phyloP scores from a whole-genome alignment of 2,329 filamentous ascomycete species.

The Ambrosiella xylebori region DNA sequence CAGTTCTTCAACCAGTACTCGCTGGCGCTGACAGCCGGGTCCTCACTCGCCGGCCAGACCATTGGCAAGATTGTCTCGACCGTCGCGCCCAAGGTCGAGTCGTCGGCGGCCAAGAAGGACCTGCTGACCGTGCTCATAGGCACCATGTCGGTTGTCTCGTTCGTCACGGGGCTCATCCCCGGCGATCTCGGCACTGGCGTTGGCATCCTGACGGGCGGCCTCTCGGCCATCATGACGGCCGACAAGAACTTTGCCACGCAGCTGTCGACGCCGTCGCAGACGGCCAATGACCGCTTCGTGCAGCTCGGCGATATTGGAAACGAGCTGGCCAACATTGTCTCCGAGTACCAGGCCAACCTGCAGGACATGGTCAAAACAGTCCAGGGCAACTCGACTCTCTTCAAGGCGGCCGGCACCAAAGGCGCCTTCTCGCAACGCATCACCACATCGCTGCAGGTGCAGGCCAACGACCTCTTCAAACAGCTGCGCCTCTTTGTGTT shows the following conservation, averaged over 20 bases:
- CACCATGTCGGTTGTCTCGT: constrained; percentile 13
- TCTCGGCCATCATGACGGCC: constrained; percentile 9
- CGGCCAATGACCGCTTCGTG: constrained; percentile 16
- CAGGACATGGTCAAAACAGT: constrained; percentile 14
- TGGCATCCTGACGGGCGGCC: constrained; percentile 14
- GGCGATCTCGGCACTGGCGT: constrained; percentile 14
- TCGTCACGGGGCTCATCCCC: constrained; percentile 15
- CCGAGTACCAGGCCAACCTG: constrained; percentile 17
- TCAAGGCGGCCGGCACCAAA: constrained; percentile 14
- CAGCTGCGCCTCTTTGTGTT: constrained; percentile 16
- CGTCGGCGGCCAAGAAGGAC: constrained; percentile 10
- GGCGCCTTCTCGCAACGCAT: constrained; percentile 17
- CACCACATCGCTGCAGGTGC: constrained; percentile 16
- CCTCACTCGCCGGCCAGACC: constrained; percentile 16
- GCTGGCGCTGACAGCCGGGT: constrained; percentile 16
- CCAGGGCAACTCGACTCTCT: constrained; percentile 15
- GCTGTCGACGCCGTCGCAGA: constrained; percentile 13
- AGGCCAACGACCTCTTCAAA: constrained; percentile 15
- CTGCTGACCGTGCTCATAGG: constrained; percentile 14
- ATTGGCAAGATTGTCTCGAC: constrained; percentile 17
- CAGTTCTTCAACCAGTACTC: constrained; percentile 19
- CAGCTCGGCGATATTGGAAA: constrained; percentile 17
- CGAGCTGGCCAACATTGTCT: constrained; percentile 15
- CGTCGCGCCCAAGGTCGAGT: constrained; percentile 16
- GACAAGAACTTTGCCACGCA: constrained; percentile 12